Evolutionary conservation across 495 filamentous ascomycete genomes (phyloP).

Genomic region (Cudoniella acicularis): DNA sequence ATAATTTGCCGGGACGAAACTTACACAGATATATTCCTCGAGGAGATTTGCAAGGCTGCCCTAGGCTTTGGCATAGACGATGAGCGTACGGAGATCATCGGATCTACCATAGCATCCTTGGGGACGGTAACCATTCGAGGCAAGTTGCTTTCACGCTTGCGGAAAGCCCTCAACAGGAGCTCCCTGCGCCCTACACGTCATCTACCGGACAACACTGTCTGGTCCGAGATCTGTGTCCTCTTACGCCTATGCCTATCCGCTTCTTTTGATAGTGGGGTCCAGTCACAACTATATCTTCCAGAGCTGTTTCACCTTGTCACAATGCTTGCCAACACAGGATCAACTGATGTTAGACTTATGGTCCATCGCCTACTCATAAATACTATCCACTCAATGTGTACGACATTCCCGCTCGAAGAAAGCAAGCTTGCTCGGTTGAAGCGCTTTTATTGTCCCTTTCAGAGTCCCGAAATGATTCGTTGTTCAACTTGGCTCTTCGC

Average conservation of each 20-base stretch:
- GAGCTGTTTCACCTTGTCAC: conserved; percentile 66
- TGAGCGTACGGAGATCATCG: conserved; percentile 55
- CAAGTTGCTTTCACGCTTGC: conserved; percentile 55
- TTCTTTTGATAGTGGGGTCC: conserved; percentile 61
- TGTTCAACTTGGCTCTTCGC: conserved; percentile 31
- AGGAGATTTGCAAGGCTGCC: conserved; percentile 59
- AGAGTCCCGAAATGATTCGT: conserved; percentile 45
- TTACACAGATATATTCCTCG: conserved; percentile 58
- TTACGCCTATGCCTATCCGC: conserved; percentile 59
- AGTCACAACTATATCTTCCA: conserved; percentile 59
- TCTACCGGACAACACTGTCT: conserved; percentile 59
- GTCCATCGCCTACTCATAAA: conserved; percentile 61
- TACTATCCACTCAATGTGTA: conserved; percentile 61
- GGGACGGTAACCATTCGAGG: conserved; percentile 59
- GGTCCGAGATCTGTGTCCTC: conserved; percentile 60
- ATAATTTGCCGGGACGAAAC: conserved; percentile 58
- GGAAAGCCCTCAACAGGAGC: conserved; percentile 61
- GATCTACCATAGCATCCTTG: conserved; percentile 55
- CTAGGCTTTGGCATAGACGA: conserved; percentile 51
- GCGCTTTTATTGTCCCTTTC: conserved; percentile 48
- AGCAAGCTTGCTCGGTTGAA: conserved; percentile 48
- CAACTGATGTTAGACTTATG: conserved; percentile 46
- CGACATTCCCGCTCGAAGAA: conserved; percentile 56
- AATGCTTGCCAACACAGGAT: conserved; percentile 60
- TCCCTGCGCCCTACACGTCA: conserved; percentile 56